A percentile compares a stretch with the other conserved stretches of the same genome.
Conservation (phyloP, 108 stramenopile genomes). For the Cyclostephanos invisitatus region DNA sequence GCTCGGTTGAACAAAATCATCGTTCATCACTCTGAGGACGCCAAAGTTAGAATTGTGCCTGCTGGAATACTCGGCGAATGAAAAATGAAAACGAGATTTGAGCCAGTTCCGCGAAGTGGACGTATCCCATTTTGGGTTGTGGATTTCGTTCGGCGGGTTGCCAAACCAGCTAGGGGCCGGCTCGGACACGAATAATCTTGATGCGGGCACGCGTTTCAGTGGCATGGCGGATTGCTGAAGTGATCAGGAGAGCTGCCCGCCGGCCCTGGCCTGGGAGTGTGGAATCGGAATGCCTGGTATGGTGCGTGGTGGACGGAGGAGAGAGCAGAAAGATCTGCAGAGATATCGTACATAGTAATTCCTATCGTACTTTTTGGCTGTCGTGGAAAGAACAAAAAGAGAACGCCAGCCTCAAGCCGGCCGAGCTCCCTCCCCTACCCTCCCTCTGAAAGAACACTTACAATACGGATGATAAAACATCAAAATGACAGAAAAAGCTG, state of each 20-base stretch:
- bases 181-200: constrained; percentile 65
- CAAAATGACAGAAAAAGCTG: constrained; percentile 23
- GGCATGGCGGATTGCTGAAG: constrained; percentile 3
- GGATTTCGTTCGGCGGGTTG: constrained; percentile 50
- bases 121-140: constrained; percentile 55
- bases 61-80: constrained; percentile 82
- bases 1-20: constrained; percentile 80
- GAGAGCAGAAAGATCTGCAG: no score
- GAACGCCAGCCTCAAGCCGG: no score
- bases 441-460: no score
- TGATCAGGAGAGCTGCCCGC: no score
- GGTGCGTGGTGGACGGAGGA: no score
- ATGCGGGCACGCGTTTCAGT: constrained; percentile 27
- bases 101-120: constrained; percentile 75
- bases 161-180: constrained; percentile 77
- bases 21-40: constrained; percentile 78
- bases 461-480: background rate
- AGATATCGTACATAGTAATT: no score
- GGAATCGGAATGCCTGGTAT: no score
- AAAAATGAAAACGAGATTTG: constrained; percentile 83
- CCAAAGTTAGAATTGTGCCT: constrained; percentile 68
- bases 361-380: no score
- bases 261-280: no score
- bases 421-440: no score
- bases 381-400: no score